Evolutionary conservation across 1,284 basidiomycete genomes (phyloP).

Genomic region (Ceratobasidium sp.): DNA sequence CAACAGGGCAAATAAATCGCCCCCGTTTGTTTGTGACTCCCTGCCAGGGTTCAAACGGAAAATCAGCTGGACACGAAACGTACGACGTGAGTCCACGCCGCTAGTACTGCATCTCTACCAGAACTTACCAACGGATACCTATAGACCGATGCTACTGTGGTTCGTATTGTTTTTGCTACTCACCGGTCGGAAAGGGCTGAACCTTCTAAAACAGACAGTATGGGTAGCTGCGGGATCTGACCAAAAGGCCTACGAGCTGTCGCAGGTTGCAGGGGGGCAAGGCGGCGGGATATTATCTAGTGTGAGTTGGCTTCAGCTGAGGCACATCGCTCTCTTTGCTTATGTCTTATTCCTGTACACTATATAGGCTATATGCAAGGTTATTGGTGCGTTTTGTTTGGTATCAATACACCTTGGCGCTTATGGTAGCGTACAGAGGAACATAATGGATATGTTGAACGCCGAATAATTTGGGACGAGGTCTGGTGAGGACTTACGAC

Average conservation of each 20-base stretch:
- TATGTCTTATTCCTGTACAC: background rate
- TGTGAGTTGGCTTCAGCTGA: background rate
- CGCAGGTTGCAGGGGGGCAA: background rate
- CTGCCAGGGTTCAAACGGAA: background rate
- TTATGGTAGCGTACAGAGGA: background rate
- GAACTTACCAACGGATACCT: background rate
- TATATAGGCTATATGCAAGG: background rate
- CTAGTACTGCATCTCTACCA: background rate
- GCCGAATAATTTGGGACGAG: background rate
- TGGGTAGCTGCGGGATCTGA: slow-evolving; percentile 26
- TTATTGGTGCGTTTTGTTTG: background rate
- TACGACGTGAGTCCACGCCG: background rate
- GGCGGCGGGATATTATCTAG: slow-evolving; percentile 25
- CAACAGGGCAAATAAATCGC: background rate
- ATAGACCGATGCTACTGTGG: background rate
- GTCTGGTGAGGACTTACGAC: background rate
- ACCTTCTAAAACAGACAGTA: slow-evolving; percentile 12
- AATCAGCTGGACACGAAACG: background rate
- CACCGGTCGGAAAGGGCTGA: background rate
- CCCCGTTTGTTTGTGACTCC: background rate
- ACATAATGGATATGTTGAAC: background rate
- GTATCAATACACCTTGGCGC: background rate
- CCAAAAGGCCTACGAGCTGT: slow-evolving; percentile 27
- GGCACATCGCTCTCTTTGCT: background rate
- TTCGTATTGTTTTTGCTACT: background rate